Percentiles rank a stretch among this genome's conserved stretches.
Evolutionary conservation across 2,329 filamentous ascomycete species (phyloP).

Genomic region (Cadophora gregata): DNA sequence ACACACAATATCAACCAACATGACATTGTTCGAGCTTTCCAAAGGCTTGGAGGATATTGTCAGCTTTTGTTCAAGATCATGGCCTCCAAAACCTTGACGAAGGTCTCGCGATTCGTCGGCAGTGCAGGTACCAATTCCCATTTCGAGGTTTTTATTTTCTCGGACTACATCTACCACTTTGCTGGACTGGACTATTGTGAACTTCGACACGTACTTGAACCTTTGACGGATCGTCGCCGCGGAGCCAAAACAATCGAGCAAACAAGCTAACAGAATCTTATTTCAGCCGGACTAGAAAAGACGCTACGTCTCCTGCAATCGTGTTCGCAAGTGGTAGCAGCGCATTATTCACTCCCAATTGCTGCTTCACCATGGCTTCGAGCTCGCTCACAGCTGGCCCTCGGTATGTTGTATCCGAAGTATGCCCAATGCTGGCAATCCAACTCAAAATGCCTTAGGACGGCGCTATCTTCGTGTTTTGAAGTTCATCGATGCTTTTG

Average conservation of each 20-base stretch:
- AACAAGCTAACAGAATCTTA: slow-evolving; percentile 5
- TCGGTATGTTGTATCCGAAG: slow-evolving; percentile 45
- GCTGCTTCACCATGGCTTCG: slow-evolving; percentile 44
- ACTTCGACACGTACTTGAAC: not conserved
- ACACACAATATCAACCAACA: not conserved
- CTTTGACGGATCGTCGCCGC: not conserved
- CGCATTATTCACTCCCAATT: slow-evolving; percentile 52
- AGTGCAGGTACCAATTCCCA: slow-evolving; percentile 6
- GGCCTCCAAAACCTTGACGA: not conserved
- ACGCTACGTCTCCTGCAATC: slow-evolving; percentile 63
- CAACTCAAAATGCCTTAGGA: slow-evolving; percentile 40
- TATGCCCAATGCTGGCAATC: not conserved
- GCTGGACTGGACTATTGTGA: too few relatives aligned
- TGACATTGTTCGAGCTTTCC: not conserved
- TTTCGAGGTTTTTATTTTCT: not conserved
- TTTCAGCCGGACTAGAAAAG: slow-evolving; percentile 63
- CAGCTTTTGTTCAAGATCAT: not conserved
- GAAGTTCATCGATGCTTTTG: slow-evolving; percentile 68
- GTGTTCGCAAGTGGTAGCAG: slow-evolving; percentile 53
- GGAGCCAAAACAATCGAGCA: too few relatives aligned
- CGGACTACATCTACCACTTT: too few relatives aligned
- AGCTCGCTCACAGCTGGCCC: slow-evolving; percentile 49
- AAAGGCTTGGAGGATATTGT: not conserved
- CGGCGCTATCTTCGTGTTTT: slow-evolving; percentile 71
- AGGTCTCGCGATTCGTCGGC: slow-evolving; percentile 17